Evolutionary conservation across 2,329 filamentous ascomycete species (phyloP).

Genomic region (Paramyrothecium sp.): DNA sequence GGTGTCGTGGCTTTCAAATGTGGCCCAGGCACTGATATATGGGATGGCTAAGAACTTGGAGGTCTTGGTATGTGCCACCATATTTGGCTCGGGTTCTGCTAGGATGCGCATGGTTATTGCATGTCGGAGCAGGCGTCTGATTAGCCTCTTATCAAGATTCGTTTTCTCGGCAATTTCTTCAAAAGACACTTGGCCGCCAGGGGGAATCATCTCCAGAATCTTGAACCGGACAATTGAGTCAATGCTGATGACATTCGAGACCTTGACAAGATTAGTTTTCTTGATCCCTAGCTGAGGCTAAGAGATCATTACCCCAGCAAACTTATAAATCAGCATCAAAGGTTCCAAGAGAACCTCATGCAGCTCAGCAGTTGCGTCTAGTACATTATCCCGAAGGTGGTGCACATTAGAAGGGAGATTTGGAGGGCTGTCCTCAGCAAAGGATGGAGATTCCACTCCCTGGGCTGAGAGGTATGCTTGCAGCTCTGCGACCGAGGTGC

Average conservation of each 20-base stretch:
- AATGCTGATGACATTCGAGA: neutral
- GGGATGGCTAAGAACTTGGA: neutral
- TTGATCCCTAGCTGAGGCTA: neutral
- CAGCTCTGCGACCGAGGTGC: neutral
- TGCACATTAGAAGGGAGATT: neutral
- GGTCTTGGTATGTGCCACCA: neutral
- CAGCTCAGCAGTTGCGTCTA: neutral
- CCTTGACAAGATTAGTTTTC: neutral
- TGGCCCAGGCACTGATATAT: constrained; percentile 1
- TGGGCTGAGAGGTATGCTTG: neutral
- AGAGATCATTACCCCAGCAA: neutral
- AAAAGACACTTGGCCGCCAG: neutral
- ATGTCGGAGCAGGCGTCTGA: neutral
- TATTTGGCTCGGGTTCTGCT: neutral
- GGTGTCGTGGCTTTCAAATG: neutral
- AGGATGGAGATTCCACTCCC: neutral
- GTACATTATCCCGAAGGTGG: neutral
- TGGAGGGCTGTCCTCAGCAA: neutral
- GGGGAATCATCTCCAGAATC: neutral
- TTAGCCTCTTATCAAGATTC: neutral
- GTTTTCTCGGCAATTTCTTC: neutral
- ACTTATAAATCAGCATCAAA: neutral
- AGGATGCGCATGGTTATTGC: neutral
- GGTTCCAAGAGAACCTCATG: neutral
- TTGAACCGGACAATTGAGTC: neutral